phyloP scores from a whole-genome alignment of 306 rosid genomes.

The Dalbergia cochinchinensis region DNA sequence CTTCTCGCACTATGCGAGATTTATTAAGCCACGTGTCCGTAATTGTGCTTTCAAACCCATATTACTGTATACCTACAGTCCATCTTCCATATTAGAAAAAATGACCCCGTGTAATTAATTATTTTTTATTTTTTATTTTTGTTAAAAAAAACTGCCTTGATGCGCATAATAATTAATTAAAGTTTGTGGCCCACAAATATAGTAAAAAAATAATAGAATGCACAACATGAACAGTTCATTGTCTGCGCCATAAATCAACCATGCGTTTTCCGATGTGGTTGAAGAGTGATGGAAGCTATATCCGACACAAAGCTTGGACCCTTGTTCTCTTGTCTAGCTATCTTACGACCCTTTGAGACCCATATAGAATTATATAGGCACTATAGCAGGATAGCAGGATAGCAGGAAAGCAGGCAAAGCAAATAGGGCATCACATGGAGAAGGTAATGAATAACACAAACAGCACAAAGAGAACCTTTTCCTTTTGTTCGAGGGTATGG shows the following conservation, averaged over 20 bases:
- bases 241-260: background rate
- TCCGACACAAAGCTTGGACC: conserved; percentile 33
- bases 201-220: background rate
- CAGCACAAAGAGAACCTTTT: background rate
- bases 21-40: too few relatives aligned
- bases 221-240: background rate
- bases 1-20: too few relatives aligned
- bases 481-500: conserved; percentile 1
- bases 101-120: too few relatives aligned
- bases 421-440: background rate
- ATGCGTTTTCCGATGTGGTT: background rate
- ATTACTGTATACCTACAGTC: too few relatives aligned
- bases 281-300: conserved; percentile 19
- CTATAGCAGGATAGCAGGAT: background rate
- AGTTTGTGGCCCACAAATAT: background rate
- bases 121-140: too few relatives aligned
- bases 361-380: background rate
- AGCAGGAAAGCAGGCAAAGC: conserved; percentile 6
- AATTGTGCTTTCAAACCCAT: too few relatives aligned
- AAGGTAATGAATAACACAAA: background rate
- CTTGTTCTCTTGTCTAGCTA: conserved; percentile 37
- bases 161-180: background rate
- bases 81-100: too few relatives aligned
- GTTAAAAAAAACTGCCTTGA: too few relatives aligned
- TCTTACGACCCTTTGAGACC: background rate